Evolutionary conservation across 371 early-diverging fungal species (phyloP), one percentile per base, ranked within the genome.

Genomic region (Rhizopus arrhizus): DNA sequence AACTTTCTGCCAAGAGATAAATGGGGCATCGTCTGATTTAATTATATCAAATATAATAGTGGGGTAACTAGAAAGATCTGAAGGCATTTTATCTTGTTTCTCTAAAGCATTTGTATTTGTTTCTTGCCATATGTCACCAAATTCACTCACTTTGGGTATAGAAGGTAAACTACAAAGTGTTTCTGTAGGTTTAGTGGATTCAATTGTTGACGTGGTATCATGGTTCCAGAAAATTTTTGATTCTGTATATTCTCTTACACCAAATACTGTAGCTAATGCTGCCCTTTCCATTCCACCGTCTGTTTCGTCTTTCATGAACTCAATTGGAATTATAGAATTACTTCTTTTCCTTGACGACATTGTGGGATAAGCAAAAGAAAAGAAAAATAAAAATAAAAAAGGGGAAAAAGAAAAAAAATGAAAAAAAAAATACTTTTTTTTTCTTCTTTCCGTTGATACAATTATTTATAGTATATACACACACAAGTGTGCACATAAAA

Each of bases 11-110:
- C 36, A 58, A 56, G 84, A 83, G 36, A 83, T 74, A 28, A 74
- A 66, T 15, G 79, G 74, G 61, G 79, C 75, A 12, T 76, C 75
- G 41, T 84, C 86, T 1, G 82, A 75, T 54, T 72, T 67, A 5
- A 85, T 60, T 11, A 73, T 49, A 59, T 85, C 86, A 65, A 84
- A 85, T 45, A 85, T 57, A 5, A 66, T 58, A 0, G 80, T 72
- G 9, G 82, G 74, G 53, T 79, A 78, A 8, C 78, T 78, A 35
- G 73, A 73, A 52, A 81, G 71, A 34, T 78, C 58, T 10, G 81
- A 75, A 8, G 68, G 70, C n/a, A 68, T 29, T 61, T 45, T 64
- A 58, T 55, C 66, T 61, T 22, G 61, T 62, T 45, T 67, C 58
- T 42, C 42, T 53, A 49, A 32, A 22, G 22, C 22, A 22, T 22